phyloP scores from a whole-genome alignment of 148 eudicot species.

The Dysphania ambrosioides region DNA sequence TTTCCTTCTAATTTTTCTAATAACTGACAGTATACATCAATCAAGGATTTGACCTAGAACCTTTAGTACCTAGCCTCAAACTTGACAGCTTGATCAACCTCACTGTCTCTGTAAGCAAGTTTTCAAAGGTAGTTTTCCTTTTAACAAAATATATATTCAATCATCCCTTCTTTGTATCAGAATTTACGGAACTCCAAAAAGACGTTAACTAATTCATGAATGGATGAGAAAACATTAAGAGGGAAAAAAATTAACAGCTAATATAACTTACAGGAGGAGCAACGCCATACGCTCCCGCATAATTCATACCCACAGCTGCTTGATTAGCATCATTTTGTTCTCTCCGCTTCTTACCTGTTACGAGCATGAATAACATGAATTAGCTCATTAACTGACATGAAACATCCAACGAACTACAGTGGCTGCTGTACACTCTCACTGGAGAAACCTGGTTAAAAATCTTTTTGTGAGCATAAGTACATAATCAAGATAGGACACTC shows the following conservation, averaged over 20 bases:
- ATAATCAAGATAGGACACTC: neutral
- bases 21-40: neutral
- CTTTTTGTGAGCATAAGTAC: neutral
- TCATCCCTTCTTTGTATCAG: neutral
- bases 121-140: neutral
- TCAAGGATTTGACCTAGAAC: neutral
- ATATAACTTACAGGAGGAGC: conserved; percentile 63
- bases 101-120: neutral
- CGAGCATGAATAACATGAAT: neutral
- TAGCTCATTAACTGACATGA: neutral
- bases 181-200: neutral
- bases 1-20: neutral
- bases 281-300: conserved; percentile 69
- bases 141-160: neutral
- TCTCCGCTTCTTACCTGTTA: conserved; percentile 68
- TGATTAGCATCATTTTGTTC: conserved; percentile 82
- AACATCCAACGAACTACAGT: neutral
- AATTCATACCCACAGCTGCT: conserved; percentile 53
- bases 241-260: conserved; percentile 7
- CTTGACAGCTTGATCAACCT: too few species aligned
- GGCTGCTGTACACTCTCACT: neutral
- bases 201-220: neutral
- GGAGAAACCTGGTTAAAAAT: neutral
- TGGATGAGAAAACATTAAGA: neutral
- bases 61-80: neutral